Conservation (phyloP, 2,329 filamentous ascomycete genomes). For the Chaetomium olivaceum region DNA sequence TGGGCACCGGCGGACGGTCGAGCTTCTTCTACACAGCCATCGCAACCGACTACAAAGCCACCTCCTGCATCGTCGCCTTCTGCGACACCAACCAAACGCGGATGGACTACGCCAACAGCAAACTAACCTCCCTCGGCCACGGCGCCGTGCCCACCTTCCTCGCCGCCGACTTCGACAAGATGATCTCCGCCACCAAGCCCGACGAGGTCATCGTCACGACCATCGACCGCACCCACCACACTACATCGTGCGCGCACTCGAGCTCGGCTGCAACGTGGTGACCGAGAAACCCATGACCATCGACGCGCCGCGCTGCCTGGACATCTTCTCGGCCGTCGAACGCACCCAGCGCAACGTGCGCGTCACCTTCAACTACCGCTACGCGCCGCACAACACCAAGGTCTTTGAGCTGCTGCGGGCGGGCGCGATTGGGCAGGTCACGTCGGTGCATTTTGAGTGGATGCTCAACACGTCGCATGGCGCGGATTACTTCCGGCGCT, state of each 20-base stretch:
- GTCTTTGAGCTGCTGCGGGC: slow-evolving; percentile 55
- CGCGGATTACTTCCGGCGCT: slow-evolving; percentile 63
- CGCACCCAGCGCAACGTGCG: slow-evolving; percentile 51
- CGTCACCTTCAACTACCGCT: slow-evolving; percentile 65
- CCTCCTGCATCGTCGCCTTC: slow-evolving; percentile 54
- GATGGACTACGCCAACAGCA: slow-evolving; percentile 56
- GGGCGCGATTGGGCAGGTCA: slow-evolving; percentile 57
- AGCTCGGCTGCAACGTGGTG: slow-evolving; percentile 61
- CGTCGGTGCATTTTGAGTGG: slow-evolving; percentile 64
- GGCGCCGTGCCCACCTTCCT: slow-evolving; percentile 54
- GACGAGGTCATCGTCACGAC: slow-evolving; percentile 65
- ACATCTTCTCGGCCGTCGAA: slow-evolving; percentile 57
- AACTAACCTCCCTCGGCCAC: slow-evolving; percentile 50
- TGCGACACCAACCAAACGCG: slow-evolving; percentile 63
- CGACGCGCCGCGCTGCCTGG: slow-evolving; percentile 54
- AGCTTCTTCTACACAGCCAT: slow-evolving; percentile 63
- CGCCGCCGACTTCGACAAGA: slow-evolving; percentile 56
- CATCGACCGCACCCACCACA: slow-evolving; percentile 62
- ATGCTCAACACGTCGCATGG: slow-evolving; percentile 63
- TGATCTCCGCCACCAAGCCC: slow-evolving; percentile 57
- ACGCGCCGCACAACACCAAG: slow-evolving; percentile 65
- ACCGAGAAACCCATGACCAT: slow-evolving; percentile 68
- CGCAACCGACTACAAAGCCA: slow-evolving; percentile 51
- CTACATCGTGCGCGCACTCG: slow-evolving; percentile 61
- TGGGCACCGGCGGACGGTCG: slow-evolving; percentile 61